Percentiles rank a stretch among this genome's conserved stretches.
phyloP scores from a whole-genome alignment of 2,329 filamentous ascomycete genomes.

The Exophiala calicioides region DNA sequence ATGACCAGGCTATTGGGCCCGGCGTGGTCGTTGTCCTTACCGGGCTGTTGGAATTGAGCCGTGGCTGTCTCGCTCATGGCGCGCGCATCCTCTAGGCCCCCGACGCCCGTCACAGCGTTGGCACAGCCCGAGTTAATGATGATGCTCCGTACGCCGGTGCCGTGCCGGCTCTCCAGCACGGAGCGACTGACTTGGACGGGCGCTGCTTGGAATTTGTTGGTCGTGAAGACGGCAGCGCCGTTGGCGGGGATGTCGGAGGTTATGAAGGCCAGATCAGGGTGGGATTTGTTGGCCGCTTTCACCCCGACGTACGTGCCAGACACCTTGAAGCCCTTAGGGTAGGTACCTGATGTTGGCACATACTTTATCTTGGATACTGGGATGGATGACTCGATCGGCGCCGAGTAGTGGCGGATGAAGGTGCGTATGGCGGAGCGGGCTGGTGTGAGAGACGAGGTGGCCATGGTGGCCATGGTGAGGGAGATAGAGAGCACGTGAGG shows the following conservation, averaged over 20 bases:
- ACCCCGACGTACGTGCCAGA: slow-evolving; percentile 90
- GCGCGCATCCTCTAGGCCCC: slow-evolving; percentile 83
- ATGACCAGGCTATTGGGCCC: slow-evolving; percentile 79
- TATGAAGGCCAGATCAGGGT: slow-evolving; percentile 87
- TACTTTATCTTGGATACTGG: slow-evolving; percentile 87
- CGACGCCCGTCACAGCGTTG: slow-evolving; percentile 92
- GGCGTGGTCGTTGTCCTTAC: slow-evolving; percentile 40
- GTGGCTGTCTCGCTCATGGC: slow-evolving; percentile 82
- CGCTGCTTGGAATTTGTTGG: slow-evolving; percentile 96
- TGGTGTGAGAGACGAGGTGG: slow-evolving; percentile 5
- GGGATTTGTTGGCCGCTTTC: slow-evolving; percentile 86
- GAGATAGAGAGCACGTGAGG: too few relatives aligned
- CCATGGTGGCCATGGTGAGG: slow-evolving; percentile 7
- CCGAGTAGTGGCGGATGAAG: slow-evolving; percentile 41
- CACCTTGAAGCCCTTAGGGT: slow-evolving; percentile 85
- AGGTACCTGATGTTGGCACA: slow-evolving; percentile 78
- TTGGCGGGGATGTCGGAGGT: slow-evolving; percentile 83
- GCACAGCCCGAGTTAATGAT: slow-evolving; percentile 95
- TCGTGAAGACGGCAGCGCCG: slow-evolving; percentile 91
- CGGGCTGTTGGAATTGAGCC: slow-evolving; percentile 54
- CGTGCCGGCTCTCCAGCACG: slow-evolving; percentile 66
- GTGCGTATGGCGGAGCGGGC: slow-evolving; percentile 18
- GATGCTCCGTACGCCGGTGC: slow-evolving; percentile 73
- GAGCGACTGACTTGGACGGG: slow-evolving; percentile 83
- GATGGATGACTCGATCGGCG: slow-evolving; percentile 54